Conservation (phyloP, 495 filamentous ascomycete species). For the Tuber indicum region DNA sequence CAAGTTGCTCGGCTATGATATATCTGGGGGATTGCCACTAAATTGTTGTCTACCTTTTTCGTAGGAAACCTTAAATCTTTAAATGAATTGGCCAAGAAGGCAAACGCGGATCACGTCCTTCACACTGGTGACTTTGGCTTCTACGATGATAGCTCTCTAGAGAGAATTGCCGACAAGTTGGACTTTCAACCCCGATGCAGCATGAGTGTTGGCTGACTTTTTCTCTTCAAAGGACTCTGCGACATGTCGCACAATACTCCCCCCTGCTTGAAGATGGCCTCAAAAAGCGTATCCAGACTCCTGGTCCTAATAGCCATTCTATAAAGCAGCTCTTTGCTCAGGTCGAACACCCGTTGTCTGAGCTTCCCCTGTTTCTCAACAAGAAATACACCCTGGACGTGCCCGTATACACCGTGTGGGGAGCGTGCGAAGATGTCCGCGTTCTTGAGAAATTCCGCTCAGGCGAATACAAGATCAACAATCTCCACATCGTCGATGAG, state of each 20-base stretch:
- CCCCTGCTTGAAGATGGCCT: constrained; percentile 79
- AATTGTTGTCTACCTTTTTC: background rate
- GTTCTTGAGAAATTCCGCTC: constrained; percentile 98
- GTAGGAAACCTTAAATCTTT: constrained; percentile 88
- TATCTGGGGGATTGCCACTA: background rate
- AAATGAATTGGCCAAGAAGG: constrained; percentile 90
- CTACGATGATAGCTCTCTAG: constrained; percentile 91
- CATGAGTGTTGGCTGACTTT: constrained; percentile 36
- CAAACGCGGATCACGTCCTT: constrained; percentile 90
- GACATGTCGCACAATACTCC: constrained; percentile 97
- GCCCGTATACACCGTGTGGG: constrained; percentile 98
- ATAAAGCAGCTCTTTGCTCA: constrained; percentile 67
- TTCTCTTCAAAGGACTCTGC: constrained; percentile 65
- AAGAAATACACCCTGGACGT: constrained; percentile 84
- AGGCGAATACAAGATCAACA: constrained; percentile 95
- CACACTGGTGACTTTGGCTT: constrained; percentile 99
- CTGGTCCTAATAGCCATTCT: constrained; percentile 56
- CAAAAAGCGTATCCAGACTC: constrained; percentile 68
- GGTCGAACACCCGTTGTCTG: constrained; percentile 78
- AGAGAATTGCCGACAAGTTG: constrained; percentile 98
- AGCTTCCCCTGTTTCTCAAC: constrained; percentile 84
- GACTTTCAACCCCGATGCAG: constrained; percentile 41
- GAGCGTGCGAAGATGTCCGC: constrained; percentile 96
- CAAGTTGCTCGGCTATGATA: background rate
- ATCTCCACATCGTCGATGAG: constrained; percentile 97